A percentile compares a stretch with the other conserved stretches of the same genome.
Evolutionary conservation across 805 yeast species (phyloP).

Genomic region (Yarrowia porcina): DNA sequence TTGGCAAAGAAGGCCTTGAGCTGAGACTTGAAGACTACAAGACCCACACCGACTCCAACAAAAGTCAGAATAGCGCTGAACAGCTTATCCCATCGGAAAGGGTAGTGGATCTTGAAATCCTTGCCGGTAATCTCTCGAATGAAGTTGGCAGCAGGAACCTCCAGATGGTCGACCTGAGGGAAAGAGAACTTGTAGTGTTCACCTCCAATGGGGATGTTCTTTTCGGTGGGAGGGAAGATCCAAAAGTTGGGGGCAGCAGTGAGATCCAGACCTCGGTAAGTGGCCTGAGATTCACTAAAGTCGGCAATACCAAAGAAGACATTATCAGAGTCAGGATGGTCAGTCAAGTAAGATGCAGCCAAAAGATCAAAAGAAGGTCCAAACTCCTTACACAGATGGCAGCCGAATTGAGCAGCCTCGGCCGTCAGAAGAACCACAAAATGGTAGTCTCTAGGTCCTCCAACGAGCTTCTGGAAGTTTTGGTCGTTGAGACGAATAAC

Average conservation of each 20-base stretch:
- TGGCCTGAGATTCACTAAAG: constrained; percentile 52
- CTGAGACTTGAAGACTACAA: constrained; percentile 32
- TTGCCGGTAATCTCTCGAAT: constrained; percentile 31
- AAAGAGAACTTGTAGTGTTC: constrained; percentile 37
- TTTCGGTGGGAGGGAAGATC: constrained; percentile 53
- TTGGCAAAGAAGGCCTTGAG: constrained; percentile 46
- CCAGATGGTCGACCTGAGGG: constrained; percentile 35
- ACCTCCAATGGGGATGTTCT: constrained; percentile 30
- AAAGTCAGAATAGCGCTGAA: constrained; percentile 24
- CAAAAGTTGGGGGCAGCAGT: constrained; percentile 76
- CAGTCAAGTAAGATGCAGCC: constrained; percentile 61
- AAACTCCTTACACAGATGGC: constrained; percentile 67
- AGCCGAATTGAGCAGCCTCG: constrained; percentile 66
- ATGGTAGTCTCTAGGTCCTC: constrained; percentile 66
- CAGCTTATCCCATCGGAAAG: constrained; percentile 35
- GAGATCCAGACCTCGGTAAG: constrained; percentile 54
- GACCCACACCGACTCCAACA: constrained; percentile 26
- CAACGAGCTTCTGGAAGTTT: constrained; percentile 55
- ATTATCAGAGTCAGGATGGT: constrained; percentile 51
- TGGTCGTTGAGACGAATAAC: constrained; percentile 54
- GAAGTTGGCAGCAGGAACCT: constrained; percentile 27
- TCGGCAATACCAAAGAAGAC: constrained; percentile 76
- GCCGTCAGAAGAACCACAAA: constrained; percentile 72
- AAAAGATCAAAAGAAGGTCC: constrained; percentile 61
- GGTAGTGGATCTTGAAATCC: constrained; percentile 35